Evolutionary conservation across 805 yeast species (phyloP).

Genomic region (Zygosaccharomyces gambellarensis): DNA sequence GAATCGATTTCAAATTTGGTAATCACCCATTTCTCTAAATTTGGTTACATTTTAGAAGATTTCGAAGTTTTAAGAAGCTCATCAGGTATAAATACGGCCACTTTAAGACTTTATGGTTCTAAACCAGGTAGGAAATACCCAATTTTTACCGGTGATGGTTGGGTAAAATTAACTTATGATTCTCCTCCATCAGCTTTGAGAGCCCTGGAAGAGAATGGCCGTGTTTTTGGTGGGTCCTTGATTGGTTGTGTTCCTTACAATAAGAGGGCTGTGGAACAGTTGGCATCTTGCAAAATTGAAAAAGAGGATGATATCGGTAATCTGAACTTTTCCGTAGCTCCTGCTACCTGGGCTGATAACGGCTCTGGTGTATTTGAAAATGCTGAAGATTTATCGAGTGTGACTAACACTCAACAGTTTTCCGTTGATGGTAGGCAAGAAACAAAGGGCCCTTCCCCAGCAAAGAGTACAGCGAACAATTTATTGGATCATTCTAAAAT

Average conservation of each 20-base stretch:
- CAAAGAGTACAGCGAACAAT: slow-evolving; percentile 1
- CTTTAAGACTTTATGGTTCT: slow-evolving; percentile 20
- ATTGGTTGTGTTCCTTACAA: slow-evolving; percentile 69
- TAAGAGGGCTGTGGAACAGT: slow-evolving; percentile 54
- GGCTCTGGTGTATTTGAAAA: neutral
- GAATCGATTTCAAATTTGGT: slow-evolving; percentile 65
- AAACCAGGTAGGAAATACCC: slow-evolving; percentile 43
- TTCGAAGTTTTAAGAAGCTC: slow-evolving; percentile 44
- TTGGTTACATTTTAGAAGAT: slow-evolving; percentile 76
- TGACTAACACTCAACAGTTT: neutral
- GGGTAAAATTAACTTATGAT: slow-evolving; percentile 88
- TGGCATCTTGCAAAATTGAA: slow-evolving; percentile 38
- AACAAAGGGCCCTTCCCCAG: neutral
- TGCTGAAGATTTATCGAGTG: neutral
- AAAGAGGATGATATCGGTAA: slow-evolving; percentile 31
- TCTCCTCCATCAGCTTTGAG: slow-evolving; percentile 70
- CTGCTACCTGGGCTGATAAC: slow-evolving; percentile 4
- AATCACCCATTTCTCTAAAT: slow-evolving; percentile 67
- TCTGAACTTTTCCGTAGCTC: slow-evolving; percentile 11
- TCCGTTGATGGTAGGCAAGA: neutral
- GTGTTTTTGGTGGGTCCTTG: slow-evolving; percentile 57
- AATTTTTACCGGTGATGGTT: slow-evolving; percentile 76
- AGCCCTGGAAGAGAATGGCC: slow-evolving; percentile 81
- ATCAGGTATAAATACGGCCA: slow-evolving; percentile 31
- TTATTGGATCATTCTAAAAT: slow-evolving; percentile 7